These are phyloP conservation scores for Cercospora janseana DNA, from an alignment of 2,329 filamentous ascomycete genomes.

Conservation along the genomic window DNA sequence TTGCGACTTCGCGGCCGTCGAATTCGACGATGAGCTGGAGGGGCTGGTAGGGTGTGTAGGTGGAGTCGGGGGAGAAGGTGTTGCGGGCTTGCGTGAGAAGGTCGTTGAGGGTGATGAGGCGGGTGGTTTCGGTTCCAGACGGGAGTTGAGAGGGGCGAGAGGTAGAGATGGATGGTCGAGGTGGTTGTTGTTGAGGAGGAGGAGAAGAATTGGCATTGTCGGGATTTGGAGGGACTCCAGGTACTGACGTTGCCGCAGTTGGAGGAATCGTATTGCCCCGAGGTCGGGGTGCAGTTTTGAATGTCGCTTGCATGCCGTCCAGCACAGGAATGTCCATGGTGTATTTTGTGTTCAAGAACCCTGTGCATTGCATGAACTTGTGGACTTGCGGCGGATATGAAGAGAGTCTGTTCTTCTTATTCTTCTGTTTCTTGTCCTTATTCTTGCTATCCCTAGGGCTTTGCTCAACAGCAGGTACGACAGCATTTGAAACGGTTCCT, in stretches of 20 bases:
- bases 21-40: conserved; percentile 15
- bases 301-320: conserved; percentile 5
- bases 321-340: conserved; percentile 18
- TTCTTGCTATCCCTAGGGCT: no score
- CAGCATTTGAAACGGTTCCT: conserved; percentile 3
- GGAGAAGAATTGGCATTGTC: neutral
- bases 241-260: no score
- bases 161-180: neutral
- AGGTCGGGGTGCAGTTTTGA: conserved; percentile 5
- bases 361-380: conserved; percentile 18
- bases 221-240: neutral
- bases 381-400: neutral
- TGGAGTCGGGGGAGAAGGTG: conserved; percentile 10
- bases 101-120: conserved; percentile 14
- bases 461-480: neutral
- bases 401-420: neutral
- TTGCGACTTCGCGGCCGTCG: conserved; percentile 9
- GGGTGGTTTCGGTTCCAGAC: neutral
- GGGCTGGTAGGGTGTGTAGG: conserved; percentile 12
- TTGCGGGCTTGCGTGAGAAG: conserved; percentile 11
- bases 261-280: conserved; percentile 1
- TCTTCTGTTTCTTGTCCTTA: neutral
- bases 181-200: neutral
- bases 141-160: neutral
- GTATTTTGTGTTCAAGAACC: conserved; percentile 17